These are phyloP conservation scores for Perkinsus olseni DNA, from an alignment of 169 alveolate genomes.

Conservation along the genomic window DNA sequence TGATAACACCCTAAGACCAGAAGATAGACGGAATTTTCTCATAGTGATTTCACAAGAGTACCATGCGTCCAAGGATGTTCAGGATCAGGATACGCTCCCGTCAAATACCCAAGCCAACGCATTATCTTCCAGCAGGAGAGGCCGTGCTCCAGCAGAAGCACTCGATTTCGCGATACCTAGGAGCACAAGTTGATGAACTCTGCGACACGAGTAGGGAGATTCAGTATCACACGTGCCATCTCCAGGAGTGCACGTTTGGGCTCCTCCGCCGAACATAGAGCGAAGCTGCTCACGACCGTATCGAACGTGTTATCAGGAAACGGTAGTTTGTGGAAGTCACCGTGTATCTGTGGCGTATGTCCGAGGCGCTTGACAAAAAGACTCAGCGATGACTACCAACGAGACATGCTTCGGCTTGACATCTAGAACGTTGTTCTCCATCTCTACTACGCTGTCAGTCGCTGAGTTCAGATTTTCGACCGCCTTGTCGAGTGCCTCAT, in stretches of 20 bases:
- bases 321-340: not conserved
- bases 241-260: not conserved
- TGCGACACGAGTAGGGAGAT: not conserved
- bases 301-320: constrained; percentile 4
- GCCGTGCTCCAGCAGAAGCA: not conserved
- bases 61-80: not conserved
- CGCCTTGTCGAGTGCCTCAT: not conserved
- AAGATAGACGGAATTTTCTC: not conserved
- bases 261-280: not conserved
- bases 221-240: not conserved
- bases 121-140: not conserved
- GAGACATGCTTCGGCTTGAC: not conserved
- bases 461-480: not conserved
- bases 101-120: not conserved
- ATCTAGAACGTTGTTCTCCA: not conserved
- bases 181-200: not conserved
- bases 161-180: not conserved
- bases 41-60: not conserved
- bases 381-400: not conserved
- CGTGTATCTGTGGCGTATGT: not conserved
- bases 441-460: not conserved
- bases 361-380: not conserved
- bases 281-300: not conserved
- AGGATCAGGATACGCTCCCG: not conserved
- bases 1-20: not conserved